Percentiles rank a stretch among this genome's conserved stretches.
These are phyloP conservation scores for Albifimbria verrucaria DNA, from an alignment of 2,329 filamentous ascomycete species.

Conservation along the genomic window DNA sequence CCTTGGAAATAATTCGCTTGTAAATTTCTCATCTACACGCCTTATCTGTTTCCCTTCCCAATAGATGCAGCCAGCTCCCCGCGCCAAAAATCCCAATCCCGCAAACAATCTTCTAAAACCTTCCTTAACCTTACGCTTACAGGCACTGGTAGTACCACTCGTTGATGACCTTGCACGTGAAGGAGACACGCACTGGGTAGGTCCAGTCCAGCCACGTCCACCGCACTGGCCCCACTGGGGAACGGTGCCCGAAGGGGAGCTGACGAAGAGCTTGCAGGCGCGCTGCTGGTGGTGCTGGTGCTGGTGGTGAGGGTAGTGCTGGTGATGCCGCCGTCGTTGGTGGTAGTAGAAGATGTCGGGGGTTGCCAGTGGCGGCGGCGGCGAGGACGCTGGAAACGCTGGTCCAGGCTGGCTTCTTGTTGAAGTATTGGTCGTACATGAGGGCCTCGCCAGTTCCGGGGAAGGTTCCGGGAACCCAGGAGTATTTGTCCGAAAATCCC, in stretches of 20 bases:
- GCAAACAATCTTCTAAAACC: too few species aligned
- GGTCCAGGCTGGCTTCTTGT: constrained; percentile 37
- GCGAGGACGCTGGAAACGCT: constrained; percentile 32
- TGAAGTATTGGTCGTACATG: constrained; percentile 32
- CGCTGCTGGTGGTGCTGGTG: background rate
- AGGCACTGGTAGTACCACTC: constrained; percentile 19
- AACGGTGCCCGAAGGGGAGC: constrained; percentile 8
- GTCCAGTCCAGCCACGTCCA: constrained; percentile 12
- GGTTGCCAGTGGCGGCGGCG: constrained; percentile 17
- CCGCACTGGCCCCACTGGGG: constrained; percentile 18
- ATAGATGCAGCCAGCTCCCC: too few species aligned
- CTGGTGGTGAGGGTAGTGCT: background rate
- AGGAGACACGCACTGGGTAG: constrained; percentile 12
- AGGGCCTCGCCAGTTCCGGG: constrained; percentile 36
- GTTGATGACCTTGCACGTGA: constrained; percentile 13
- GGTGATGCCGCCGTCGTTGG: background rate
- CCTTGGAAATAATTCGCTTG: too few species aligned
- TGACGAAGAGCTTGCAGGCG: background rate
- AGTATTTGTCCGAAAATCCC: constrained; percentile 38
- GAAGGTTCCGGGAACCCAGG: constrained; percentile 35
- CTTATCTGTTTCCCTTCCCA: too few species aligned
- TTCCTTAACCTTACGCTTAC: constrained; percentile 3
- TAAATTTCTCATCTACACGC: too few species aligned
- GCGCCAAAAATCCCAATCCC: too few species aligned
- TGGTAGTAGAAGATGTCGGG: background rate